A percentile compares a stretch with the other conserved stretches of the same genome.
Conservation (phyloP, 768 basidiomycete species). For the Rhodotorula toruloides region DNA sequence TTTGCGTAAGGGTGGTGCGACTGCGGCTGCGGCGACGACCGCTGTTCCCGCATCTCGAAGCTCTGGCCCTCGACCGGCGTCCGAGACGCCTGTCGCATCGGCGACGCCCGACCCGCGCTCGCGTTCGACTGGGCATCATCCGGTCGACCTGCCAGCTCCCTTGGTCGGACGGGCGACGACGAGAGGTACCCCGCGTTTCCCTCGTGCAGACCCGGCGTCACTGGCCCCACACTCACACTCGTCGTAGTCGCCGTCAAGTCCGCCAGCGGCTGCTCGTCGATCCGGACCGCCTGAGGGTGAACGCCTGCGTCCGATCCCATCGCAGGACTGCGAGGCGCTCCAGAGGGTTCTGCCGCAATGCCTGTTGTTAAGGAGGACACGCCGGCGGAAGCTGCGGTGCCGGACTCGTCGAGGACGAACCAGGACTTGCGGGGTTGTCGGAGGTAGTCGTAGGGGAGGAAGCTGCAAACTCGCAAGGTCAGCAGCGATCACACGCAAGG, state of each 20-base stretch:
- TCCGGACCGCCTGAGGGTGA: slow-evolving; percentile 18
- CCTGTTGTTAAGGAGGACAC: not conserved
- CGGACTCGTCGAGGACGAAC: slow-evolving; percentile 24
- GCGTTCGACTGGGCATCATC: too few relatives aligned
- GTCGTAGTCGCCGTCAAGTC: not conserved
- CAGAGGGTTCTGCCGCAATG: not conserved
- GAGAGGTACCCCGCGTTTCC: not conserved
- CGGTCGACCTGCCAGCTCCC: not conserved
- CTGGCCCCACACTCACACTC: not conserved
- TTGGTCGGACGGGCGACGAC: not conserved
- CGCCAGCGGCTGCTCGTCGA: slow-evolving; percentile 35
- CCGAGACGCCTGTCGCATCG: not conserved
- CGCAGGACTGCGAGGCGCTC: not conserved
- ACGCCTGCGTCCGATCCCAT: not conserved
- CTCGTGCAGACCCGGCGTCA: not conserved
- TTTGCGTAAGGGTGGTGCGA: not conserved
- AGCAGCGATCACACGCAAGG: not conserved
- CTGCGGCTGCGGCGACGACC: not conserved
- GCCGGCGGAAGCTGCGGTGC: not conserved
- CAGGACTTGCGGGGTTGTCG: slow-evolving; percentile 25
- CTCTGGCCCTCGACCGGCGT: not conserved
- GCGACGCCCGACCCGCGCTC: not conserved
- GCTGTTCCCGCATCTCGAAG: slow-evolving; percentile 5
- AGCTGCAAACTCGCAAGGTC: not conserved
- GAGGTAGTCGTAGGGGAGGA: slow-evolving; percentile 33